A percentile compares a stretch with the other conserved stretches of the same genome.
phyloP scores from a whole-genome alignment of 2,329 filamentous ascomycete genomes.

The Ascocoryne sarcoides region DNA sequence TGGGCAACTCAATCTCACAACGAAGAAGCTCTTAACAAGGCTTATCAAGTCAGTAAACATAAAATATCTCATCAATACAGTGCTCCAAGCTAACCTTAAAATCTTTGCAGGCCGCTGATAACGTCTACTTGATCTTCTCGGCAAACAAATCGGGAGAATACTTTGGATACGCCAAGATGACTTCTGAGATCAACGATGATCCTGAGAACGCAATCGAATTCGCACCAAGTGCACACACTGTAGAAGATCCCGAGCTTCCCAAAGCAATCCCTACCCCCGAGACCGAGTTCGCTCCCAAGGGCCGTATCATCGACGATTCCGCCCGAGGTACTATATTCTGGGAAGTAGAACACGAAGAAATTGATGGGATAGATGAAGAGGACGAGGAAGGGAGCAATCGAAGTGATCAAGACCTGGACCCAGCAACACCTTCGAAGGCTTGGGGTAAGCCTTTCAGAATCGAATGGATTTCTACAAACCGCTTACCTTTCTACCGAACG shows the following conservation, averaged over 20 bases:
- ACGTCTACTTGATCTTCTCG: slow-evolving; percentile 88
- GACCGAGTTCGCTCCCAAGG: slow-evolving; percentile 69
- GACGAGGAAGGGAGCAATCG: slow-evolving; percentile 31
- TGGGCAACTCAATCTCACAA: slow-evolving; percentile 97
- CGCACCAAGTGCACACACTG: slow-evolving; percentile 52
- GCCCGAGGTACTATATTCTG: slow-evolving; percentile 95
- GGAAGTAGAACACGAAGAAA: slow-evolving; percentile 61
- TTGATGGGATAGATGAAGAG: slow-evolving; percentile 36
- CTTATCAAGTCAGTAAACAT: slow-evolving; percentile 57
- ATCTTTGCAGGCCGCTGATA: slow-evolving; percentile 56
- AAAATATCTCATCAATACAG: neutral
- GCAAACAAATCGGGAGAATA: slow-evolving; percentile 97
- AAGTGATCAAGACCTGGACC: slow-evolving; percentile 32
- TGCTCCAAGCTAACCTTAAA: slow-evolving; percentile 7
- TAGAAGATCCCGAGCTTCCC: slow-evolving; percentile 56
- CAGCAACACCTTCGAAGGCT: slow-evolving; percentile 35
- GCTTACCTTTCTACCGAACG: slow-evolving; percentile 82
- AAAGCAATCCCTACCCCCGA: slow-evolving; percentile 73
- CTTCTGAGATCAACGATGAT: slow-evolving; percentile 73
- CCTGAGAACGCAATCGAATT: slow-evolving; percentile 61
- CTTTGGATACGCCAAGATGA: slow-evolving; percentile 90
- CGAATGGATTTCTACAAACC: slow-evolving; percentile 78
- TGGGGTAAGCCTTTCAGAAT: slow-evolving; percentile 91
- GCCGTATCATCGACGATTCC: slow-evolving; percentile 85
- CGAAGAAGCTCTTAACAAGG: slow-evolving; percentile 71